These are phyloP conservation scores for Jaapia argillacea DNA, from an alignment of 768 basidiomycete genomes.

Conservation along the genomic window DNA sequence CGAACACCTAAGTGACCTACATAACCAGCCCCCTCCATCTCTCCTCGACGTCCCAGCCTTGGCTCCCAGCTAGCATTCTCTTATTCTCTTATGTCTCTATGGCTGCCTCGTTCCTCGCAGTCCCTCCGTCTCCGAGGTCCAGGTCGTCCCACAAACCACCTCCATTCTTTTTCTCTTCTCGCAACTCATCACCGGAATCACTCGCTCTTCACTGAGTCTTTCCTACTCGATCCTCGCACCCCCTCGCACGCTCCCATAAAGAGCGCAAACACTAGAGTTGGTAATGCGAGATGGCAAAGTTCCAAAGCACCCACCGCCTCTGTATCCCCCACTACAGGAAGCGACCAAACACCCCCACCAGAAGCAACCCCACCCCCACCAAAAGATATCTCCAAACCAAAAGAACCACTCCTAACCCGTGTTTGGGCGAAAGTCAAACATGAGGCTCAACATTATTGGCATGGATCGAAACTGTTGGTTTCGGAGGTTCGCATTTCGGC, in stretches of 20 bases:
- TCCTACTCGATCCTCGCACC: too few relatives aligned
- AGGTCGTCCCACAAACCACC: too few relatives aligned
- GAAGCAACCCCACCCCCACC: slow-evolving; percentile 39
- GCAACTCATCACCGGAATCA: too few relatives aligned
- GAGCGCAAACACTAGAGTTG: background rate
- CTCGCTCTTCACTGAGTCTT: too few relatives aligned
- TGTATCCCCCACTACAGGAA: slow-evolving; percentile 16
- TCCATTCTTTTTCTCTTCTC: too few relatives aligned
- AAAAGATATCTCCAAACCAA: slow-evolving; percentile 31
- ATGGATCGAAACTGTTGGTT: slow-evolving; percentile 87
- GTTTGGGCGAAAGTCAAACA: slow-evolving; percentile 93
- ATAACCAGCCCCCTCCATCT: too few relatives aligned
- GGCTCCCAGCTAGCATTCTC: too few relatives aligned
- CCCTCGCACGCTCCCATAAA: too few relatives aligned
- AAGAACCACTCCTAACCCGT: slow-evolving; percentile 41
- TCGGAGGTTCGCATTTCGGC: slow-evolving; percentile 89
- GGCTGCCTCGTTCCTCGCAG: slow-evolving; percentile 55
- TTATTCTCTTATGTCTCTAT: slow-evolving; percentile 54
- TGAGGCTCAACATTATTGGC: slow-evolving; percentile 95
- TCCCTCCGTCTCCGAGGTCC: too few relatives aligned
- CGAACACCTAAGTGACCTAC: too few relatives aligned
- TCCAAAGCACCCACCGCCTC: slow-evolving; percentile 11
- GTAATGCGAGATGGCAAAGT: slow-evolving; percentile 8
- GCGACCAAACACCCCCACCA: slow-evolving; percentile 38
- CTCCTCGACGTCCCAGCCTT: too few relatives aligned